Base-by-base conservation (phyloP, 83 land plant species). In the Diphasiastrum complanatum region DNA sequence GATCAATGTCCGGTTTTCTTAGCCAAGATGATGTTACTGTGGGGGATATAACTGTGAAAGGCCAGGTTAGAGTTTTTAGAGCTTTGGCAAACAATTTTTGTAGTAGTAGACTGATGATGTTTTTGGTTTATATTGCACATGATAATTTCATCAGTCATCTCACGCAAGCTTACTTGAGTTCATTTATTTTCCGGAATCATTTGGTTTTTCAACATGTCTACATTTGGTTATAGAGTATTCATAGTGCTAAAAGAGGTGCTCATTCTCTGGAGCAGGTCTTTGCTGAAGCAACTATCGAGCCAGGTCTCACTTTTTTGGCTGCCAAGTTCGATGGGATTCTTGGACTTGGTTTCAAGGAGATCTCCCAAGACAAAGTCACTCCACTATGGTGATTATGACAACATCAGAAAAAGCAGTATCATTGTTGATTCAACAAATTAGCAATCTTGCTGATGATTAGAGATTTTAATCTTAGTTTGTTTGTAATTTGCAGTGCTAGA, bases 261-360 rank as follows among this genome's bases (percentile, higher is more conserved):
- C 22, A 50, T 6, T 50, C 22, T 60, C 6, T 23, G 33, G 12
- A 49, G 2, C 31, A 64, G 67, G 22, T 32, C 14, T 72, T 72
- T 68, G 73, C 73, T 28, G 75, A 72, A 37, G 75, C 75, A 18
- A 68, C 73, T 18, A 72, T 43, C 18, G 75, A 72, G 64, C 75
- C 75, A 22, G 75, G 75, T 18, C 35, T 72, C 25, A 66, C 72
- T 30, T 72, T 72, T 49, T 53, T 72, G 64, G 64, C 73, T 67
- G 75, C 75, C 11, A 72, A 72, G 41, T 66, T 72, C 58, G 75
- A 72, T 66, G 75, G 75, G 10, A 59, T 72, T 31, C 71, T 72
- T 53, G 75, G 75, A 19, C 63, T 72, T 33, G 75, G 75, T 25
- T 72, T 72, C 64, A 66, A 66, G 41, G 73, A 62, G 33, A 72